A percentile compares a stretch with the other conserved stretches of the same genome.
These are phyloP conservation scores for Nitzschia palea DNA, from an alignment of 108 stramenopile genomes.

Conservation along the genomic window DNA sequence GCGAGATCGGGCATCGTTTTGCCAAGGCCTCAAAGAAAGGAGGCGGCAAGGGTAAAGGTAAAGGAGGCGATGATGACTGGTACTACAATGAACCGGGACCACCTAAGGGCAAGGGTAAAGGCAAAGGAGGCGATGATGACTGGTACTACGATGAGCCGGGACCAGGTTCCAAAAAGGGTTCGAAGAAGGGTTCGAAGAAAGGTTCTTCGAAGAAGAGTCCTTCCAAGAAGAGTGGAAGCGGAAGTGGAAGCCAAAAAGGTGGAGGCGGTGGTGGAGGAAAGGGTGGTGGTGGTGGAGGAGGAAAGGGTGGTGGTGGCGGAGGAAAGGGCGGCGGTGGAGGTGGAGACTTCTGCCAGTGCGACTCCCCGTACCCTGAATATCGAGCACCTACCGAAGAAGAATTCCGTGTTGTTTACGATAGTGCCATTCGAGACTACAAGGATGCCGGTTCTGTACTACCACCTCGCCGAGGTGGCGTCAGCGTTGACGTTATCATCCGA, in stretches of 20 bases:
- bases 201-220: not conserved
- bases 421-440: not conserved
- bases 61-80: too few species aligned
- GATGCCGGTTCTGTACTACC: not conserved
- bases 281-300: not conserved
- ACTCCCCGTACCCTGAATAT: slow-evolving; percentile 21
- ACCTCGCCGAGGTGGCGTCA: slow-evolving; percentile 18
- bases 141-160: not conserved
- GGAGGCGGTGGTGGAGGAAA: not conserved
- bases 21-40: slow-evolving; percentile 8
- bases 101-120: not conserved
- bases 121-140: not conserved
- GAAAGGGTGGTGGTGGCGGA: not conserved
- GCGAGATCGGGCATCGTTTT: not conserved
- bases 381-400: slow-evolving; percentile 38
- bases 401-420: slow-evolving; percentile 28
- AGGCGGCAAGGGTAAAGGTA: slow-evolving; percentile 8
- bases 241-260: not conserved
- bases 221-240: not conserved
- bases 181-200: too few species aligned
- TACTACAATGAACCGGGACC: too few species aligned
- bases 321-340: slow-evolving; percentile 3
- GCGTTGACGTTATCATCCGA: slow-evolving; percentile 20
- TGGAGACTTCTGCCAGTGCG: slow-evolving; percentile 9
- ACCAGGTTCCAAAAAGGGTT: not conserved